Evolutionary conservation across 805 yeast species (phyloP).

Genomic region (Suhomyces canberraensis): DNA sequence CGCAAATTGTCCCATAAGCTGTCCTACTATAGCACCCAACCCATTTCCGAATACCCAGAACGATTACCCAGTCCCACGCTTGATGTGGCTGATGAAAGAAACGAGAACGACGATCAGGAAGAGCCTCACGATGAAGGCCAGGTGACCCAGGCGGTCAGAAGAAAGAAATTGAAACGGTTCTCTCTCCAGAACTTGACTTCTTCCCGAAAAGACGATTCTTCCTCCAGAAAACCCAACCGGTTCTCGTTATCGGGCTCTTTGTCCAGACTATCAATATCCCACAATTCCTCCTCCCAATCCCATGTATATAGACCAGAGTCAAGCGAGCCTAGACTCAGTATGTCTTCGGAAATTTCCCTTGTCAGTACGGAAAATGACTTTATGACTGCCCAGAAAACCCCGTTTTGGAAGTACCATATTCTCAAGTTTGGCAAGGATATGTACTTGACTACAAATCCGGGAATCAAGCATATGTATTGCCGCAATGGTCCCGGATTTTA

Average conservation of each 20-base stretch:
- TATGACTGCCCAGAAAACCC: slow-evolving; percentile 13
- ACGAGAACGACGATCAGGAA: background rate
- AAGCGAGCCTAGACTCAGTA: slow-evolving; percentile 4
- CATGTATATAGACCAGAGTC: slow-evolving; percentile 1
- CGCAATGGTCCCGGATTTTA: slow-evolving; percentile 63
- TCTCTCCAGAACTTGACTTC: slow-evolving; percentile 6
- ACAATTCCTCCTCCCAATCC: background rate
- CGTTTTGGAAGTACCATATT: slow-evolving; percentile 65
- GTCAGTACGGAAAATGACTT: slow-evolving; percentile 8
- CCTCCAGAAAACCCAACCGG: slow-evolving; percentile 3
- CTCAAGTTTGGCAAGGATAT: slow-evolving; percentile 51
- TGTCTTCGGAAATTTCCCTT: slow-evolving; percentile 5
- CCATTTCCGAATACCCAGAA: slow-evolving; percentile 7
- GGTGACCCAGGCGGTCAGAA: slow-evolving; percentile 1
- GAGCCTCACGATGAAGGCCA: background rate
- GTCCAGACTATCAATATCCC: slow-evolving; percentile 4
- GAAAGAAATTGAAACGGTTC: slow-evolving; percentile 9
- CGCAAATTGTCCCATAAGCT: slow-evolving; percentile 7
- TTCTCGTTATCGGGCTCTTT: slow-evolving; percentile 10
- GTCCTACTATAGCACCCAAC: slow-evolving; percentile 12
- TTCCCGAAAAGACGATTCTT: slow-evolving; percentile 1
- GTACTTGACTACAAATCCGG: slow-evolving; percentile 68
- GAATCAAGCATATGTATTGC: slow-evolving; percentile 53
- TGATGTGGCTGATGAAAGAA: slow-evolving; percentile 5
- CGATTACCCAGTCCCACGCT: slow-evolving; percentile 13